Evolutionary conservation across 371 early-diverging fungal species (phyloP), one percentile per base, ranked within the genome.

Genomic region (Smittium mucronatum): DNA sequence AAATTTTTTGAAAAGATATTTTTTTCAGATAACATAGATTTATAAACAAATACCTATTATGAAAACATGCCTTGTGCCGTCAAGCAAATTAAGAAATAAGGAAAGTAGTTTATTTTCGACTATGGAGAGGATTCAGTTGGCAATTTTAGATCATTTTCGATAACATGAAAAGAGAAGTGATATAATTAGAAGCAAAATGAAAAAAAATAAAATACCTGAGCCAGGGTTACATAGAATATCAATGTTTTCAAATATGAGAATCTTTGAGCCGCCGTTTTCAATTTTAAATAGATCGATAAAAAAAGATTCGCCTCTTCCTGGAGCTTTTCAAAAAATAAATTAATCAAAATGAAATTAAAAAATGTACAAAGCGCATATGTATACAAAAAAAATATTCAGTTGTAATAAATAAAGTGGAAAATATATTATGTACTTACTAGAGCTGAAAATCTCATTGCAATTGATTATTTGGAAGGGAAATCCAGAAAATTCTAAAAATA

Each of bases 361-460:
- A n/a, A n/a, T n/a, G n/a, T n/a, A n/a, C n/a, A n/a, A n/a, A n/a
- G n/a, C n/a, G n/a, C n/a, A n/a, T n/a, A n/a, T n/a, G n/a, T n/a
- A n/a, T n/a, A n/a, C n/a, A n/a, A n/a, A n/a, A n/a, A n/a, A n/a
- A n/a, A n/a, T n/a, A n/a, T n/a, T n/a, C n/a, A n/a, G n/a, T n/a
- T n/a, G n/a, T n/a, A n/a, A n/a, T n/a, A n/a, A n/a, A n/a, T n/a
- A n/a, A n/a, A n/a, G n/a, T n/a, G n/a, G n/a, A n/a, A n/a, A n/a
- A n/a, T n/a, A n/a, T n/a, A 57, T 25, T 60, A 68, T 68, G 15
- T 11, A 60, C 33, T 57, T 79, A 86, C 88, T 85, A 70, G 83
- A 76, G 71, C 82, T 81, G 69, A 89, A 91, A 8, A 91, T 75
- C 71, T 91, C 89, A 16, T 90, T 84, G 63, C 88, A 84, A 70